Conservation (phyloP, 176 grass and related monocot genomes). For the Carex littledalei region DNA sequence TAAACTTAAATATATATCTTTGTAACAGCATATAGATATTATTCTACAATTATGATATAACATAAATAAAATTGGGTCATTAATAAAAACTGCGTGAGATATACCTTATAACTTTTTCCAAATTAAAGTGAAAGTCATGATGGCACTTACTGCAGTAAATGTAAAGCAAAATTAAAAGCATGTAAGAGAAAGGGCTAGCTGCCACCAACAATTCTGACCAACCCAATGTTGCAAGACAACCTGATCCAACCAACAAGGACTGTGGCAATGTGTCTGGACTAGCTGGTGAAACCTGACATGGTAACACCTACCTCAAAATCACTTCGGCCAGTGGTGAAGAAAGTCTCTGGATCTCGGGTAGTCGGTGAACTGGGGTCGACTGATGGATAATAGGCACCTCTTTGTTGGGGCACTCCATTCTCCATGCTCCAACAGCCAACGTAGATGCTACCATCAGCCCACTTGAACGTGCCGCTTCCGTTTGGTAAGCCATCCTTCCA, state of each 20-base stretch:
- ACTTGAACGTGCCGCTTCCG: constrained; percentile 70
- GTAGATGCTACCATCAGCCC: constrained; percentile 73
- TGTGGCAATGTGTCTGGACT: background rate
- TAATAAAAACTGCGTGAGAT: background rate
- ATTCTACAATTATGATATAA: background rate
- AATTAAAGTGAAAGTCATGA: background rate
- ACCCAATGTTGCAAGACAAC: background rate
- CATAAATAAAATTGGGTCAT: background rate
- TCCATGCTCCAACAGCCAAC: constrained; percentile 57
- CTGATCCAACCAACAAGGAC: background rate
- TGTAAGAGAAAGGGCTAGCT: background rate
- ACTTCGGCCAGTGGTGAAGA: constrained; percentile 30
- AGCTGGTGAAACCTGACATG: background rate
- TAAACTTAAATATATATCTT: background rate
- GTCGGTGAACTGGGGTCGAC: constrained; percentile 38
- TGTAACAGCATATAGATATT: background rate
- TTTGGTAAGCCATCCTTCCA: constrained; percentile 74
- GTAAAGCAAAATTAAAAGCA: background rate
- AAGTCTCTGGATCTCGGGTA: constrained; percentile 43
- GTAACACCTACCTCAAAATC: constrained; percentile 6
- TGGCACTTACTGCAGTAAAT: background rate
- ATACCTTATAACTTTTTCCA: background rate
- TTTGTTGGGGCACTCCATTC: constrained; percentile 36
- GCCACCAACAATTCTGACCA: background rate
- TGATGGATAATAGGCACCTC: constrained; percentile 71